These are phyloP conservation scores for Paecilomyces fulvus DNA, from an alignment of 2,329 filamentous ascomycete genomes.

Conservation along the genomic window DNA sequence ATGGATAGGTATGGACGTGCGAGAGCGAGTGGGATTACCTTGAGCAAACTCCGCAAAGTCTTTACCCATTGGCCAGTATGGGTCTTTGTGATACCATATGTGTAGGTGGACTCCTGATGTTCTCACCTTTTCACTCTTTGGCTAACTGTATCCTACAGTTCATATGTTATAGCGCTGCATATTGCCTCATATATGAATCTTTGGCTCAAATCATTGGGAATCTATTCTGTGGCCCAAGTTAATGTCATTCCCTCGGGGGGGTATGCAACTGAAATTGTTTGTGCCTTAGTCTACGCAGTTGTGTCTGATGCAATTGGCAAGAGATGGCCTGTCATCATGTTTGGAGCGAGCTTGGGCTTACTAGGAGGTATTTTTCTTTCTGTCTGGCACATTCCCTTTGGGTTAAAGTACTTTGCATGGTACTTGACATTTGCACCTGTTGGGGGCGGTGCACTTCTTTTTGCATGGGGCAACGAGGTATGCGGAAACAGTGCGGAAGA, in stretches of 20 bases:
- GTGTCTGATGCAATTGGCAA: slow-evolving; percentile 4
- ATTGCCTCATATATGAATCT: slow-evolving; percentile 8
- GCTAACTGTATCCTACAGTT: slow-evolving; percentile 1
- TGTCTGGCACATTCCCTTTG: slow-evolving; percentile 5
- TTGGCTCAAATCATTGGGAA: slow-evolving; percentile 4
- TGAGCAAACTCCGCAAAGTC: not conserved
- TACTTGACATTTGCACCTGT: slow-evolving; percentile 5
- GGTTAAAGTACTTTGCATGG: slow-evolving; percentile 7
- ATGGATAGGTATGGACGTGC: slow-evolving; percentile 6
- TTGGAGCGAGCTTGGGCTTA: slow-evolving; percentile 2
- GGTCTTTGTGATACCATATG: slow-evolving; percentile 4
- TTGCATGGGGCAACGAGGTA: slow-evolving; percentile 6
- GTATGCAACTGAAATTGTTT: slow-evolving; percentile 6
- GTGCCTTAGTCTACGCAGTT: slow-evolving; percentile 4
- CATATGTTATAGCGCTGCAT: slow-evolving; percentile 7
- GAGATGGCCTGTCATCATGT: slow-evolving; percentile 6
- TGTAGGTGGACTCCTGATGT: slow-evolving; percentile 2
- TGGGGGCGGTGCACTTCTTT: slow-evolving; percentile 5
- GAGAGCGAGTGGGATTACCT: slow-evolving; percentile 1
- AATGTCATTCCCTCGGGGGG: slow-evolving; percentile 6
- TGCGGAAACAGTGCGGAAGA: slow-evolving; percentile 6
- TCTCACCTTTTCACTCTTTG: not conserved
- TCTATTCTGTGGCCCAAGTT: slow-evolving; percentile 4
- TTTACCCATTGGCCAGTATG: slow-evolving; percentile 6
- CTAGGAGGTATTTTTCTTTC: slow-evolving; percentile 4